Conservation (phyloP, 495 filamentous ascomycete species). For the Hypoxylon lenormandii region DNA sequence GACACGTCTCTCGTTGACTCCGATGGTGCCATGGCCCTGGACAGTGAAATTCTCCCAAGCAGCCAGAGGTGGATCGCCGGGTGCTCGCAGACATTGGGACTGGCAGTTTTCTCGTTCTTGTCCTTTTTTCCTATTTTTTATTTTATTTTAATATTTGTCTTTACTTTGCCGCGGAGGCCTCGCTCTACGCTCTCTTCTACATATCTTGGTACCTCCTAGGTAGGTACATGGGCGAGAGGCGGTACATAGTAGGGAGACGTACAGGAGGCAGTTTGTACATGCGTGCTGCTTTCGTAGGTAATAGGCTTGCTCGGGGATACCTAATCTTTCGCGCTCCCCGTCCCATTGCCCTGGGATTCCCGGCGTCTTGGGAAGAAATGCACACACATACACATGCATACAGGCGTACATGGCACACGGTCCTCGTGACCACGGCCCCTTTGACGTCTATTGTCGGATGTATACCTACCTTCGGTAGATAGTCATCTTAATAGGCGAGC, state of each 20-base stretch:
- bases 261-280: background rate
- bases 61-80: conserved; percentile 10
- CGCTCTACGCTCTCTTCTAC: no score
- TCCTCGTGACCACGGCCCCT: background rate
- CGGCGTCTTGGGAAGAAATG: conserved; percentile 24
- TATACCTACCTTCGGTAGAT: background rate
- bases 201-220: no score
- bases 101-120: background rate
- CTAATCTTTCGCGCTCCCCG: background rate
- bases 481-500: no score
- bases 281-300: background rate
- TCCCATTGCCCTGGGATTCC: conserved; percentile 31
- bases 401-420: background rate
- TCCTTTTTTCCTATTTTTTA: background rate
- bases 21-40: conserved; percentile 6
- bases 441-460: background rate
- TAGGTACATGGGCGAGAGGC: no score
- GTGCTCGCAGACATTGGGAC: conserved; percentile 18
- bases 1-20: conserved; percentile 43
- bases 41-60: background rate
- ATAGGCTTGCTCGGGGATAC: background rate
- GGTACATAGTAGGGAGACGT: no score
- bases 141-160: background rate
- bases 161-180: conserved; percentile 4
- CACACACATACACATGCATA: conserved; percentile 9